These are phyloP conservation scores for Talaromyces liani DNA, from an alignment of 495 filamentous ascomycete genomes.

Conservation along the genomic window DNA sequence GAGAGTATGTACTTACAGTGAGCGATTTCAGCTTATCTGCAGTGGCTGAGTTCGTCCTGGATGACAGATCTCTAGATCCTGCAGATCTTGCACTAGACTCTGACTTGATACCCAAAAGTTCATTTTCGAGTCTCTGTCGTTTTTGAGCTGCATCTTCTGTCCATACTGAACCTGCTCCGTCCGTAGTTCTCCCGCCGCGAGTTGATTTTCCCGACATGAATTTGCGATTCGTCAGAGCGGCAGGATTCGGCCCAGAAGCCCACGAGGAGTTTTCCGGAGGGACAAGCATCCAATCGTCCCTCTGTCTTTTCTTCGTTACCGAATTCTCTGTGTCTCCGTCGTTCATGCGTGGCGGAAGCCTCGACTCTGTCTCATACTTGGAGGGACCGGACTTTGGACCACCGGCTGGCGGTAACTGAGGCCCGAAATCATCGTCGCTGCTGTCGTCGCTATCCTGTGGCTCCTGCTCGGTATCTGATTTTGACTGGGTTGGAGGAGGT, in stretches of 20 bases:
- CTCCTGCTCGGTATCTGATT: constrained; percentile 1
- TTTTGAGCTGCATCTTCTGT: constrained; percentile 90
- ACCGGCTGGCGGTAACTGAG: constrained; percentile 59
- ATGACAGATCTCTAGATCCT: constrained; percentile 8
- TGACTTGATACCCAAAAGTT: constrained; percentile 66
- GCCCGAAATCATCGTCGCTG: constrained; percentile 68
- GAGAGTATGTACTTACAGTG: constrained; percentile 33
- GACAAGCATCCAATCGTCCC: constrained; percentile 93
- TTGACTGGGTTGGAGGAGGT: background rate
- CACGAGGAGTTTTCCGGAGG: constrained; percentile 63
- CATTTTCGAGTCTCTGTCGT: constrained; percentile 67
- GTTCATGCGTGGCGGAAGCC: constrained; percentile 10
- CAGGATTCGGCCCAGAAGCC: constrained; percentile 69
- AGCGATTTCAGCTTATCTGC: constrained; percentile 51
- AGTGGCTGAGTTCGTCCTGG: constrained; percentile 32
- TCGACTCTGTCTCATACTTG: constrained; percentile 18
- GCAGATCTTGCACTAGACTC: constrained; percentile 13
- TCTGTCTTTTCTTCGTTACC: constrained; percentile 40
- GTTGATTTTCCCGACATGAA: constrained; percentile 70
- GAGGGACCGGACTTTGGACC: constrained; percentile 15
- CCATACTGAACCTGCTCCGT: constrained; percentile 59
- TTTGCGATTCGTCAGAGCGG: constrained; percentile 71
- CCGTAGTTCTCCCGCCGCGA: constrained; percentile 31
- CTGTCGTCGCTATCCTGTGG: constrained; percentile 26
- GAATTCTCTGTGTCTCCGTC: constrained; percentile 17